Conservation (phyloP, 2,329 filamentous ascomycete species). For the Beauveria australis region DNA sequence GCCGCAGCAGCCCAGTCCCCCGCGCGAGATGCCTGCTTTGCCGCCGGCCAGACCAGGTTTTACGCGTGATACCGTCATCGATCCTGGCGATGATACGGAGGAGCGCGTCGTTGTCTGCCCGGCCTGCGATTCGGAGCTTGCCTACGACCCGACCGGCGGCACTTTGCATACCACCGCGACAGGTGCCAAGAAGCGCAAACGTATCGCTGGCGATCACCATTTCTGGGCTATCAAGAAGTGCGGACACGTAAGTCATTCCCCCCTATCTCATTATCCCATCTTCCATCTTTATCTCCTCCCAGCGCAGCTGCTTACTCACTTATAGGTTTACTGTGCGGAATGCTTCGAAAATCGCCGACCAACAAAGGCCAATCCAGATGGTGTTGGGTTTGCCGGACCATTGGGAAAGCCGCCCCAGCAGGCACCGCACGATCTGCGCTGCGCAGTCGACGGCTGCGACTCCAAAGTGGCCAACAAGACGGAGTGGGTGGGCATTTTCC, state of each 20-base stretch:
- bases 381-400: slow-evolving; percentile 31
- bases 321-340: slow-evolving; percentile 53
- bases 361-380: slow-evolving; percentile 23
- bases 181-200: slow-evolving; percentile 33
- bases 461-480: slow-evolving; percentile 45
- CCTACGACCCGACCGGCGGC: slow-evolving; percentile 50
- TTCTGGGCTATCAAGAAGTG: slow-evolving; percentile 90
- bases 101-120: slow-evolving; percentile 74
- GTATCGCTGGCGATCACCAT: slow-evolving; percentile 60
- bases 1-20: slow-evolving; percentile 26
- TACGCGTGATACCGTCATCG: slow-evolving; percentile 55
- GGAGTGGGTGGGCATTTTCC: slow-evolving; percentile 55
- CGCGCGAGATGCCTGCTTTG: slow-evolving; percentile 52
- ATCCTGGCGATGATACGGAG: slow-evolving; percentile 36
- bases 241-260: slow-evolving; percentile 64
- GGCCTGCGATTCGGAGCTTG: slow-evolving; percentile 77
- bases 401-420: slow-evolving; percentile 20
- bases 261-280: background rate
- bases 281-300: background rate
- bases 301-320: background rate
- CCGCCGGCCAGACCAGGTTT: slow-evolving; percentile 65
- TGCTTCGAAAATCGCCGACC: slow-evolving; percentile 51
- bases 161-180: slow-evolving; percentile 12
- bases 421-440: slow-evolving; percentile 32
- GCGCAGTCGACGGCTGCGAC: slow-evolving; percentile 49